These are phyloP conservation scores for Exophiala aquamarina DNA, from an alignment of 2,329 filamentous ascomycete species.

Conservation along the genomic window DNA sequence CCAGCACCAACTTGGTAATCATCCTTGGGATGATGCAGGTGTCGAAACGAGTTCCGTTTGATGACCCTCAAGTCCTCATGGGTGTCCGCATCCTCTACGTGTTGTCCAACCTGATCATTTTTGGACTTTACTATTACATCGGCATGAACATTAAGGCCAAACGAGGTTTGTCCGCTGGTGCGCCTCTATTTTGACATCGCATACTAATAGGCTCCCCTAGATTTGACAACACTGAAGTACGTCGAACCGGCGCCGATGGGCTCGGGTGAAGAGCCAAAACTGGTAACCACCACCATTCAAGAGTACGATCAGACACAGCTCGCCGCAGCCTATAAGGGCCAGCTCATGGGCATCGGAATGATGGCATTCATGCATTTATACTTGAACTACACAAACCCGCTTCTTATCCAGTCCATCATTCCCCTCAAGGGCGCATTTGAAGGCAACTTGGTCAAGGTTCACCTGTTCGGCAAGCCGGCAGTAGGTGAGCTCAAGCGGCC, in stretches of 20 bases:
- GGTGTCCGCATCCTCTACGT: conserved; percentile 65
- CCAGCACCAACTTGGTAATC: conserved; percentile 87
- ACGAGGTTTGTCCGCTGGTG: conserved; percentile 71
- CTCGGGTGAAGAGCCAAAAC: conserved; percentile 89
- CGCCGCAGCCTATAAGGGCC: conserved; percentile 79
- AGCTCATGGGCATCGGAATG: conserved; percentile 96
- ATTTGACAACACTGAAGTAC: conserved; percentile 97
- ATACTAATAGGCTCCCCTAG: conserved; percentile 48
- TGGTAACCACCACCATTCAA: conserved; percentile 93
- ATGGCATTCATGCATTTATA: conserved; percentile 99
- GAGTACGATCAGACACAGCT: conserved; percentile 91
- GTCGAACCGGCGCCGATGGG: conserved; percentile 94
- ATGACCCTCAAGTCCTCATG: conserved; percentile 73
- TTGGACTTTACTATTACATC: conserved; percentile 80
- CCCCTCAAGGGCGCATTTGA: conserved; percentile 95
- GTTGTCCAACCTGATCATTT: conserved; percentile 78
- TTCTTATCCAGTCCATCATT: conserved; percentile 97
- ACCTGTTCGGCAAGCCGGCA: conserved; percentile 83
- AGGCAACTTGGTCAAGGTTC: conserved; percentile 93
- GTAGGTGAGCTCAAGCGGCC: conserved; percentile 89
- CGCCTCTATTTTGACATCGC: neutral
- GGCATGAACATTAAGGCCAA: conserved; percentile 88
- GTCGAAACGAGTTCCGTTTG: conserved; percentile 91
- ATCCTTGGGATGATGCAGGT: conserved; percentile 99
- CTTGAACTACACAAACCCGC: conserved; percentile 99